phyloP scores from a whole-genome alignment of 1,284 basidiomycete genomes.

The Sparassis latifolia region DNA sequence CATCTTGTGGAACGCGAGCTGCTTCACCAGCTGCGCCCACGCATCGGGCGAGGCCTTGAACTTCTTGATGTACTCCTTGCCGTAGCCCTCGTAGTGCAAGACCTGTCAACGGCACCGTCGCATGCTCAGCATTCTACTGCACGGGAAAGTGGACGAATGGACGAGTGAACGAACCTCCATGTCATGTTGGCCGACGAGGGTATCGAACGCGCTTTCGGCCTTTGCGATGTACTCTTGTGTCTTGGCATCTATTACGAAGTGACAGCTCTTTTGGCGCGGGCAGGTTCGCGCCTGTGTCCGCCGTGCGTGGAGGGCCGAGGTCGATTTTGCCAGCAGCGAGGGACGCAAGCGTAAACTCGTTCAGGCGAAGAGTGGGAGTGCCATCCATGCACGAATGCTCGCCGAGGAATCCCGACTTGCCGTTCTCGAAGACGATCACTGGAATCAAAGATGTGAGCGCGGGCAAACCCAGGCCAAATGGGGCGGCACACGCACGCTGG shows the following conservation, averaged over 20 bases:
- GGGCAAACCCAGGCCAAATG: background rate
- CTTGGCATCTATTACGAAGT: constrained; percentile 63
- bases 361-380: constrained; percentile 90
- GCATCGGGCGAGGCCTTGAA: constrained; percentile 91
- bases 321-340: constrained; percentile 79
- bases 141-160: background rate
- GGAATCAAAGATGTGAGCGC: constrained; percentile 7
- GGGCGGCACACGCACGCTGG: constrained; percentile 53
- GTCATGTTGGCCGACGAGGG: constrained; percentile 76
- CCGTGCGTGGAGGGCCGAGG: constrained; percentile 43
- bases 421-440: constrained; percentile 92
- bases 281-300: constrained; percentile 39
- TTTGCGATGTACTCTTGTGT: constrained; percentile 48
- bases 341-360: constrained; percentile 87
- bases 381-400: constrained; percentile 96
- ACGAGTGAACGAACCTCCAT: constrained; percentile 52
- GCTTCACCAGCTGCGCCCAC: constrained; percentile 93
- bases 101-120: constrained; percentile 34
- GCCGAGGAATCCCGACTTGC: constrained; percentile 87
- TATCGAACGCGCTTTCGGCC: constrained; percentile 67
- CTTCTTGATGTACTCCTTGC: constrained; percentile 85
- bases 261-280: constrained; percentile 61
- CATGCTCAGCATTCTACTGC: background rate
- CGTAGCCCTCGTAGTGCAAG: constrained; percentile 88
- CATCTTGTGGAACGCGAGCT: constrained; percentile 92